Base-by-base conservation (phyloP, 352 stramenopile genomes). In the Pythium graminicola region DNA sequence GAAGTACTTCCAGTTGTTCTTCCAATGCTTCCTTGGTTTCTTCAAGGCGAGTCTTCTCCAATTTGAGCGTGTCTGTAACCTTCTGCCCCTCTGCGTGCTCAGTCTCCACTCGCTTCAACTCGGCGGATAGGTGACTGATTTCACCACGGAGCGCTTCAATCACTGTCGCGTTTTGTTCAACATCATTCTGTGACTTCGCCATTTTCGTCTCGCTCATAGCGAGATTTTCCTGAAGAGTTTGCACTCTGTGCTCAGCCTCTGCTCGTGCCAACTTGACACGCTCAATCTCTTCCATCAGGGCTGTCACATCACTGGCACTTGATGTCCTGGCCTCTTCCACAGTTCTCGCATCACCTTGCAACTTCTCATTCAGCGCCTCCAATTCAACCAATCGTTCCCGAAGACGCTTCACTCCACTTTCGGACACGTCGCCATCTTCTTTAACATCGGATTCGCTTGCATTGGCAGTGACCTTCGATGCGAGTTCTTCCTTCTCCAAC, bases 251-350 rank as follows among this genome's bases (percentile, higher is more conserved):
- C 2, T 64, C 61, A 10, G 64, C 47, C 35, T 86, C 76, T 0
- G 73, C 75, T 22, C 53, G 72, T 40, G 71, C 64, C 16, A 86
- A 40, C 38, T 86, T 88, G 22, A 85, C 72, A 22, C 62, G 67
- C 26, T 90, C 75, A 5, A 90, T 59, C 39, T 90, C 71, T 42
- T 76, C 63, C 50, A 85, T 62, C 14, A 86, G 58, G 0, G 65
- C 33, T 7, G 54, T 50, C 20, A 82, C 11, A 29, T 64, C 55
- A 26, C 47, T 42, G 28, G 13, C 36, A 36, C 22, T 60, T 29
- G 23, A 32, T 3, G 26, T 38, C 20, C 14, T 44, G 1, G 29
- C 20, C 17, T 13, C 22, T 6, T 28, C 7, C 20, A 6, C 33
- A 19, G 6, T 47, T 14, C 13, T 40, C 32, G 27, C 4, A 13